Percentiles rank a stretch among this genome's conserved stretches.
Evolutionary conservation across 1,139 yeast genomes (phyloP).

Genomic region (Martiniozyma asiatica): DNA sequence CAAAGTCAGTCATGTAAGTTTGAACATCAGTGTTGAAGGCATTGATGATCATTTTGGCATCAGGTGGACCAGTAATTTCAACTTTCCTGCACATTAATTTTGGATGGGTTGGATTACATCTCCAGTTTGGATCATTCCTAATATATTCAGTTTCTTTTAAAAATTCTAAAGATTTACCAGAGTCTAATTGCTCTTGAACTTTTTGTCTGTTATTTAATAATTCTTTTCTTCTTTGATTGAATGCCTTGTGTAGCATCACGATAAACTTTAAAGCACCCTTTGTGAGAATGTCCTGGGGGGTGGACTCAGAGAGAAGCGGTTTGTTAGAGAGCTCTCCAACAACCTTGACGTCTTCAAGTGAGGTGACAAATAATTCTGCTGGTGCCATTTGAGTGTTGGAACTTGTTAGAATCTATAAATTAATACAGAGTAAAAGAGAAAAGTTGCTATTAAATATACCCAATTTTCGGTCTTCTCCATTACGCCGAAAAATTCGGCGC

Average conservation of each 20-base stretch:
- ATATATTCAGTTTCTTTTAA: conserved; percentile 54
- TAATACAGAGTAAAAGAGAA: neutral
- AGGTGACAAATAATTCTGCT: conserved; percentile 18
- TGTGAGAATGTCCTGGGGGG: conserved; percentile 33
- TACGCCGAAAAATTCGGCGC: too few relatives aligned
- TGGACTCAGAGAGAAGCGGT: conserved; percentile 42
- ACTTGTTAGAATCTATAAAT: too few relatives aligned
- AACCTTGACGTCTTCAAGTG: conserved; percentile 51
- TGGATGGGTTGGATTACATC: conserved; percentile 60
- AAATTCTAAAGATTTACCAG: conserved; percentile 48
- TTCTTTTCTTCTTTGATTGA: conserved; percentile 46
- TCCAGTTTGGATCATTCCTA: conserved; percentile 66
- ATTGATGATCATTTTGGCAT: conserved; percentile 87
- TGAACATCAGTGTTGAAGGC: conserved; percentile 84
- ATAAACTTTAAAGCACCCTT: conserved; percentile 58
- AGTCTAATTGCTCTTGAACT: conserved; percentile 48
- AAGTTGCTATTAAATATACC: too few relatives aligned
- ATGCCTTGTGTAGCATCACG: conserved; percentile 61
- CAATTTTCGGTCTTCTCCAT: conserved; percentile 1
- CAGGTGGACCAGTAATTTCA: conserved; percentile 88
- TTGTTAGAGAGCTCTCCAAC: conserved; percentile 49
- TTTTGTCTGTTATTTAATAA: conserved; percentile 49
- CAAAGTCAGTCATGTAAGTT: conserved; percentile 92
- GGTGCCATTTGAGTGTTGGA: too few relatives aligned
- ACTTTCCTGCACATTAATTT: conserved; percentile 20